Evolutionary conservation across 1,284 basidiomycete species (phyloP), one percentile per base, ranked within the genome.

Genomic region (Leccinum solheimii): DNA sequence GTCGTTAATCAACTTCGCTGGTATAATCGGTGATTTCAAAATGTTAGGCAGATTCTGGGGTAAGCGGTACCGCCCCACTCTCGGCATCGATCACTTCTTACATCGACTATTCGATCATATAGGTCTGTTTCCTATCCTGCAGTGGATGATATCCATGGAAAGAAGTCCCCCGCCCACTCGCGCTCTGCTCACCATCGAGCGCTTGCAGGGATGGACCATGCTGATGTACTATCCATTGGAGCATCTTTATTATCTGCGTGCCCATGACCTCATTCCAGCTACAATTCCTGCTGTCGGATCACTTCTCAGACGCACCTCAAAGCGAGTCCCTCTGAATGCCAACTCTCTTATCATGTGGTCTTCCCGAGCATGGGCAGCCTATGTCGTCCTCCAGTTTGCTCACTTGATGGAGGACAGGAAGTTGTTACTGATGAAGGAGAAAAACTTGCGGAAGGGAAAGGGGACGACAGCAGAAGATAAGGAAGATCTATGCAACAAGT

Each of bases 161-260:
- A 84, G 86, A 36, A 83, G 75, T 55, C 86, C 85, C 3, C 86
- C 86, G 14, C 85, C 87, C 2, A 91, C 91, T 3, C 81, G 86
- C 9, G 80, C 80, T 49, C 80, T 91, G 23, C 84, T 86, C 58
- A 90, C 84, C 9, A 90, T 94, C 55, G 90, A 94, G 69, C 86
- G 90, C 27, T 77, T 92, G 9, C 92, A 94, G 72, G 91, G 87
- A 19, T 91, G 90, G 87, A 85, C 88, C 1, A 93, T 94, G 91
- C 78, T 94, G 19, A 82, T 79, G 1, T 94, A 90, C 77, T 94
- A 90, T 69, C 91, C 91, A 1, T 80, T 94, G 57, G 91, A 94
- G 69, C 90, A 94, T 68, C 74, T 90, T 34, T 88, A 83, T 69
- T 94, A 91, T 71, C 80, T 94, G 60, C 76, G 82, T 30, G 79